Evolutionary conservation across 176 grass and related monocot species (phyloP).

Genomic region (Eremochloa ophiuroides): DNA sequence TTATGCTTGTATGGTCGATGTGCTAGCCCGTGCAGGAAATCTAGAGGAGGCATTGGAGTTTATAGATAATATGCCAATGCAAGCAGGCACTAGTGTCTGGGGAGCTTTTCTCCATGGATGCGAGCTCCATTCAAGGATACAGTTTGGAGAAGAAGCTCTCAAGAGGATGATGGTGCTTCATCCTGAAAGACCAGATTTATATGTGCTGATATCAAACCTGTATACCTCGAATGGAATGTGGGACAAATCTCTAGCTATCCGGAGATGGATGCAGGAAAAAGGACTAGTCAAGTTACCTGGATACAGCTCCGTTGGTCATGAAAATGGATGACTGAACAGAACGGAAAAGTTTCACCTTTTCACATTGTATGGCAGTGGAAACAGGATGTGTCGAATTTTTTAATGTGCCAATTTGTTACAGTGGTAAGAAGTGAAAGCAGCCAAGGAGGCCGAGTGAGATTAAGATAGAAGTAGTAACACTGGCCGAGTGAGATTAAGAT

Average conservation of each 20-base stretch:
- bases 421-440: not conserved
- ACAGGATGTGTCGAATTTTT: not conserved
- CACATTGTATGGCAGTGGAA: not conserved
- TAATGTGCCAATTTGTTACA: not conserved
- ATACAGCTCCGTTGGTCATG: slow-evolving; percentile 41
- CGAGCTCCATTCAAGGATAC: slow-evolving; percentile 59
- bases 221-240: slow-evolving; percentile 60
- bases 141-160: slow-evolving; percentile 60
- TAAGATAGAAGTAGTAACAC: not conserved
- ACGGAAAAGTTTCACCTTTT: not conserved
- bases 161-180: slow-evolving; percentile 39
- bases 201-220: slow-evolving; percentile 65
- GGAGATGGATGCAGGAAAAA: slow-evolving; percentile 54
- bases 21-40: slow-evolving; percentile 53
- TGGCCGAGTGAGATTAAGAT: not conserved
- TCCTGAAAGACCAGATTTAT: slow-evolving; percentile 53
- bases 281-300: slow-evolving; percentile 59
- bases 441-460: not conserved
- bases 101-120: slow-evolving; percentile 75
- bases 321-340: slow-evolving; percentile 36
- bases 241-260: slow-evolving; percentile 50
- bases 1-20: slow-evolving; percentile 73
- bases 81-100: slow-evolving; percentile 49
- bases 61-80: slow-evolving; percentile 59
- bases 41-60: slow-evolving; percentile 60